Conservation (phyloP, 2,329 filamentous ascomycete species). For the Paramyrothecium roridum region DNA sequence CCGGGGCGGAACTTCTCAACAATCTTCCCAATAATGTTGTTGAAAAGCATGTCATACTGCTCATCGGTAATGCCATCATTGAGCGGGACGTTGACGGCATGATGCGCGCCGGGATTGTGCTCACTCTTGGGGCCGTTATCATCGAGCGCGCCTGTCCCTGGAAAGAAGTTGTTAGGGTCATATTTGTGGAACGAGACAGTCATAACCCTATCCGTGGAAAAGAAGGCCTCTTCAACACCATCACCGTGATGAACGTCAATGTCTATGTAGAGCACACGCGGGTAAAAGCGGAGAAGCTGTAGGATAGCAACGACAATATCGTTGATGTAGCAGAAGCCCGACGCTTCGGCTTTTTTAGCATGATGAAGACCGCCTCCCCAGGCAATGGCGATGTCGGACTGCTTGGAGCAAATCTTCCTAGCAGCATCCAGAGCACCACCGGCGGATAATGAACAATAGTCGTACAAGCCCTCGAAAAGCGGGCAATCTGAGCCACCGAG, state of each 20-base stretch:
- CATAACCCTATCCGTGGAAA: conserved; percentile 84
- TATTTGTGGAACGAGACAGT: conserved; percentile 97
- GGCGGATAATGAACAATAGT: conserved; percentile 91
- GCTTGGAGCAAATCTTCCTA: conserved; percentile 77
- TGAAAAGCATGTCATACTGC: conserved; percentile 83
- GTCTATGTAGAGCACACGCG: conserved; percentile 89
- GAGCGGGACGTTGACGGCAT: conserved; percentile 86
- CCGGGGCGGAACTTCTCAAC: conserved; percentile 82
- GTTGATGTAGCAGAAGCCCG: conserved; percentile 98
- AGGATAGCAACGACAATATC: conserved; percentile 95
- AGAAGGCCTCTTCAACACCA: conserved; percentile 88
- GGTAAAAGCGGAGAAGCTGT: conserved; percentile 76
- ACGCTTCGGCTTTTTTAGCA: conserved; percentile 90
- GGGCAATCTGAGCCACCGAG: conserved; percentile 91
- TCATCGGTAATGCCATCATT: conserved; percentile 89
- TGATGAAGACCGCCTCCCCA: conserved; percentile 98
- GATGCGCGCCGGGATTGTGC: conserved; percentile 82
- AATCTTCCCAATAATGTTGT: conserved; percentile 73
- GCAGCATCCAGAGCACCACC: conserved; percentile 90
- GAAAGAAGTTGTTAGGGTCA: conserved; percentile 80
- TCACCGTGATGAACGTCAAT: conserved; percentile 92
- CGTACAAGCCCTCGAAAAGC: conserved; percentile 91
- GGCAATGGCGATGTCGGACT: conserved; percentile 94
- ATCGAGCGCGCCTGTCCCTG: conserved; percentile 82
- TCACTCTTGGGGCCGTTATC: conserved; percentile 82